Base-by-base conservation (phyloP, 805 yeast species). In the Metschnikowia gelsemii region DNA sequence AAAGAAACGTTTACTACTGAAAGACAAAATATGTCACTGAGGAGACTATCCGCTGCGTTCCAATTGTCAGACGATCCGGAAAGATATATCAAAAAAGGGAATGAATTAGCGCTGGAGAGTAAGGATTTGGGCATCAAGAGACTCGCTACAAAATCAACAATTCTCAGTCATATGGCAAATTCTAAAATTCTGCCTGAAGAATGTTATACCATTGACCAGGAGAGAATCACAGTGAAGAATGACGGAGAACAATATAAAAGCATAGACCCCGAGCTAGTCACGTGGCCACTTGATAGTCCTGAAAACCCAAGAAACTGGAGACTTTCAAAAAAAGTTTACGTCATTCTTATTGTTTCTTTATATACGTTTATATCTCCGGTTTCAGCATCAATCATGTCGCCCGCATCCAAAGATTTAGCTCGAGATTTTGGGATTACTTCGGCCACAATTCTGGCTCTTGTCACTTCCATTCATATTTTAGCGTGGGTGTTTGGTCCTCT, bases 401-500 rank as follows among this genome's bases (percentile, higher is more conserved):
- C 72, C 0, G 72, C 72, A 2, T 53, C 61, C 46, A 32, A 54
- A 14, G 51, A 52, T 22, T 55, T 68, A 6, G 52, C 65, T 1
- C 36, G 38, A 4, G 70, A 65, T 3, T 62, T 68, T 24, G 44
- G 56, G 17, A 63, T 68, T 26, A 49, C 48, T 3, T 55, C 58
- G 2, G 27, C 42, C 3, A 51, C 60, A 7, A 47, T 67, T 1
- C 31, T 49, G 18, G 53, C 72, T 2, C 52, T 68, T 42, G 61
- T 63, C 12, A 66, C 66, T 7, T 63, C 70, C 4, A 62, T 67
- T 11, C 66, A 62, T 51, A 52, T 67, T 18, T 48, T 68, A 21
- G 68, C 72, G 3, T 68, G 68, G 66, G 72, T 72, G 2, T 27
- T 67, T 8, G 72, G 72, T 2, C 73, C 73, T 2, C 53, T 67